These are phyloP conservation scores for Solanum hybrid DNA, from an alignment of 305 asterid species.

Conservation along the genomic window DNA sequence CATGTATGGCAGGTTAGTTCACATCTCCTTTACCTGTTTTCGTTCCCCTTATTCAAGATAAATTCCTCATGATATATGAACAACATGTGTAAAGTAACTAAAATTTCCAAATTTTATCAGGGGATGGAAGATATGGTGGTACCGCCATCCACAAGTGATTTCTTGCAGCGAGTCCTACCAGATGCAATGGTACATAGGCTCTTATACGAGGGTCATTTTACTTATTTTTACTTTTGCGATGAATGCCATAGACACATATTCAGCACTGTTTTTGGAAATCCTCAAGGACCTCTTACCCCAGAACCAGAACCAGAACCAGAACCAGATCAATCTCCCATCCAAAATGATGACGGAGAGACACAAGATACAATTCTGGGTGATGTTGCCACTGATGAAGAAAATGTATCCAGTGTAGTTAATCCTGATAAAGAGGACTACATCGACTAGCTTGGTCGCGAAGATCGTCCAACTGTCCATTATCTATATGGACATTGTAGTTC, in stretches of 20 bases:
- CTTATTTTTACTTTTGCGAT: conserved; percentile 70
- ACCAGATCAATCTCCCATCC: conserved; percentile 6
- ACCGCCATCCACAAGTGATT: conserved; percentile 78
- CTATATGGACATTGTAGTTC: neutral
- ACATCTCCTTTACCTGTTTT: neutral
- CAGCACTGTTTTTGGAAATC: conserved; percentile 50
- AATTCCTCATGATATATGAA: neutral
- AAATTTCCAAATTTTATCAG: conserved; percentile 9
- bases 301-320: neutral
- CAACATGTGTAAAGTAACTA: neutral
- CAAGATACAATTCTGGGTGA: conserved; percentile 9
- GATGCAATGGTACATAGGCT: conserved; percentile 80
- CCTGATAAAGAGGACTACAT: neutral
- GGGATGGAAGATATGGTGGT: conserved; percentile 51
- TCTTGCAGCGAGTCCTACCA: conserved; percentile 74
- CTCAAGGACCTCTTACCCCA: conserved; percentile 61
- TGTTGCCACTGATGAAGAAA: conserved; percentile 8
- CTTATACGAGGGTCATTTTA: conserved; percentile 84
- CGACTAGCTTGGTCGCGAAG: neutral
- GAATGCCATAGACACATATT: conserved; percentile 76
- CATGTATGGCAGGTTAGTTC: conserved; percentile 88
- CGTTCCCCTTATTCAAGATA: neutral
- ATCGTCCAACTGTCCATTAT: neutral
- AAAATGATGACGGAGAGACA: conserved; percentile 12
- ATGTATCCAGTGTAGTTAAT: conserved; percentile 1